These are phyloP conservation scores for Pseudogymnoascus pannorum DNA, from an alignment of 2,329 filamentous ascomycete genomes.

Conservation along the genomic window DNA sequence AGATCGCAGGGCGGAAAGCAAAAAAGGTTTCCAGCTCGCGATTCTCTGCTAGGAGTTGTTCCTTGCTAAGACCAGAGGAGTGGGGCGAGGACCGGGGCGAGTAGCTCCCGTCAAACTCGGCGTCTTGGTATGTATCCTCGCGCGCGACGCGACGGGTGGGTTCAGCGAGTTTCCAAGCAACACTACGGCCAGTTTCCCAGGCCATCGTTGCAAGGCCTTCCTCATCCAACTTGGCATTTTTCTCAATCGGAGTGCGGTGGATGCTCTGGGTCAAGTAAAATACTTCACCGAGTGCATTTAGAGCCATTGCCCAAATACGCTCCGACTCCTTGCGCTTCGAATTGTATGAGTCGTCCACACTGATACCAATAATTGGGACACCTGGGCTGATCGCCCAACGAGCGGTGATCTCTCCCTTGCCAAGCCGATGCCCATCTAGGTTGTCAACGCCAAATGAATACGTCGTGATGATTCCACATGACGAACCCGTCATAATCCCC, in stretches of 20 bases:
- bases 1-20: conserved; percentile 65
- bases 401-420: conserved; percentile 72
- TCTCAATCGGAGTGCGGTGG: conserved; percentile 42
- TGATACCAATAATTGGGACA: conserved; percentile 79
- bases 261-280: conserved; percentile 76
- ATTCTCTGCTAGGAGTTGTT: conserved; percentile 69
- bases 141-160: conserved; percentile 64
- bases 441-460: conserved; percentile 61
- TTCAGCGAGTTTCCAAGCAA: conserved; percentile 76
- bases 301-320: conserved; percentile 81
- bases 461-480: conserved; percentile 71
- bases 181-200: conserved; percentile 73
- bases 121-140: conserved; percentile 65
- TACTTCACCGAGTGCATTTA: conserved; percentile 89
- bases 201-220: conserved; percentile 58
- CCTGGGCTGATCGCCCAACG: conserved; percentile 89
- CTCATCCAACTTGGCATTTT: conserved; percentile 35
- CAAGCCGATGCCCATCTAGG: conserved; percentile 54
- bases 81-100: conserved; percentile 72
- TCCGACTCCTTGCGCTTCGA: conserved; percentile 59
- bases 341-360: conserved; percentile 76
- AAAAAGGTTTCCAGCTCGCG: conserved; percentile 74
- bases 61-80: conserved; percentile 60
- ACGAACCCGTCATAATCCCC: conserved; percentile 77
- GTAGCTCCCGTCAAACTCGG: conserved; percentile 64